A percentile compares a stretch with the other conserved stretches of the same genome.
phyloP scores from a whole-genome alignment of 2,329 filamentous ascomycete genomes.

The Apiospora marii region DNA sequence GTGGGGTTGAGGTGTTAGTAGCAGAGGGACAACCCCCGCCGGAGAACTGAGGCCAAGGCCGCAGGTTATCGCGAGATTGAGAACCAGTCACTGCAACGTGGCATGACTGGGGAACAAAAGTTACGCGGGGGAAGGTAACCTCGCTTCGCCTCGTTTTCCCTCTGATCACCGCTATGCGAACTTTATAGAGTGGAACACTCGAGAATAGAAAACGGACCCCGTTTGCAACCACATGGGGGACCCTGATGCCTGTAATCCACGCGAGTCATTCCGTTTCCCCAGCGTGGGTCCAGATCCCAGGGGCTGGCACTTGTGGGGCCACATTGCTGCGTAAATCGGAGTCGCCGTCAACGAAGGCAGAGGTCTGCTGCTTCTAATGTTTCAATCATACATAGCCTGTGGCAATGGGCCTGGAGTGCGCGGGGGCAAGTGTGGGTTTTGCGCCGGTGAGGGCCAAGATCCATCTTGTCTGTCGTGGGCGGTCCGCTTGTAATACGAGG shows the following conservation, averaged over 20 bases:
- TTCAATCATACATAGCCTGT: not conserved
- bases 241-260: not conserved
- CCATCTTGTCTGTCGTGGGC: not conserved
- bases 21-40: not conserved
- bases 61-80: not conserved
- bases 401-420: not conserved
- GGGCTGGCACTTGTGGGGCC: not conserved
- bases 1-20: not conserved
- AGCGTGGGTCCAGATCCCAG: not conserved
- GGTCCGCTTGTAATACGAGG: not conserved
- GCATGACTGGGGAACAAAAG: not conserved
- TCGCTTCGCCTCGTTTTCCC: not conserved
- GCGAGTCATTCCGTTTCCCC: not conserved
- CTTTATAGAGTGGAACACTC: not conserved
- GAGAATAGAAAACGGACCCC: not conserved
- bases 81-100: not conserved
- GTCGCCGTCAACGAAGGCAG: not conserved
- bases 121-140: not conserved
- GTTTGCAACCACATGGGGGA: not conserved
- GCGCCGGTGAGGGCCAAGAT: not conserved
- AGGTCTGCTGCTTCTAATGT: too few species aligned
- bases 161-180: not conserved
- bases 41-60: not conserved
- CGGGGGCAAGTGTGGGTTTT: not conserved
- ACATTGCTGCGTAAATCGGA: not conserved